Evolutionary conservation across 2,329 filamentous ascomycete genomes (phyloP), one percentile per base, ranked within the genome.

Genomic region (Eurotiales sp.): DNA sequence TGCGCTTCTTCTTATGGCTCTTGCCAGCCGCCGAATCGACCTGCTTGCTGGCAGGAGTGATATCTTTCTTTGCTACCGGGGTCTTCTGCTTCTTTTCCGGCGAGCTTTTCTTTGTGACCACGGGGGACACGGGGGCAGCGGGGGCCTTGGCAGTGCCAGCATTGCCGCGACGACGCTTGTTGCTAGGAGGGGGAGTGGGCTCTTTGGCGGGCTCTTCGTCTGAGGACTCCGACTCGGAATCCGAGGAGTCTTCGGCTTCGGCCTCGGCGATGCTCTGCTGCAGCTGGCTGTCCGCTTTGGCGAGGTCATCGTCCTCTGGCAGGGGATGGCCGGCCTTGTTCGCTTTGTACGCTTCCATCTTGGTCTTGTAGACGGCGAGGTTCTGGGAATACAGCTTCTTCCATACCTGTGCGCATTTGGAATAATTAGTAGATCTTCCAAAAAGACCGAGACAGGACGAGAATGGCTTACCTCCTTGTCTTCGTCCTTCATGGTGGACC

Each of bases 401-500:
- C 74, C 80, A 83, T 48, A 73, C 56, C 77, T 80, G 53, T 12
- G 8, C 30, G 3, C n/a, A 15, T 4, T 19, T 19, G n/a, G 22
- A 8, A 8, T 10, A 8, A 29, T 15, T 25, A 29, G 21, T 12
- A 22, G n/a, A n/a, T n/a, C n/a, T n/a, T n/a, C n/a, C n/a, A n/a
- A n/a, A n/a, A 10, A 37, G 7, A 27, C 46, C 15, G 42, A 41
- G 27, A 66, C 73, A 60, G n/a, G n/a, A n/a, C n/a, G n/a, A n/a
- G n/a, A n/a, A n/a, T n/a, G n/a, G n/a, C n/a, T n/a, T 68, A 85
- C 82, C 69, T 79, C 73, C 64, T 95, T 95, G 74, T 95, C 86
- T 8, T 76, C 72, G 2, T 85, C 79, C 6, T 77, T 76, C 85
- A 96, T 90, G 58, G 82, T 80, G 55, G 84, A 81, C 92, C 92